Evolutionary conservation across 2,329 filamentous ascomycete species (phyloP).

Genomic region (Knufia fluminis): DNA sequence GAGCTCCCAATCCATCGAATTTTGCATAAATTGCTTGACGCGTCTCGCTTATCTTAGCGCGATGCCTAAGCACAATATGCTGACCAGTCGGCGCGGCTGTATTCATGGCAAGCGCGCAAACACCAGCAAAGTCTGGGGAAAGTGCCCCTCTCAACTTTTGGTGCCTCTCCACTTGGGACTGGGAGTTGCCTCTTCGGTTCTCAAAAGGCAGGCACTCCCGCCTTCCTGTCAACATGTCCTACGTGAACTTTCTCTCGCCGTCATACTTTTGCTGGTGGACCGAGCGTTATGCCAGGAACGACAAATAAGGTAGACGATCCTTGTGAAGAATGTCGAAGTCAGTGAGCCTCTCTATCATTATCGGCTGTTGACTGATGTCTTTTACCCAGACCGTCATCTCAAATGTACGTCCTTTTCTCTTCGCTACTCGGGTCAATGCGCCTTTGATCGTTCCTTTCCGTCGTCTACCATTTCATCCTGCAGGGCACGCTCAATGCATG

Average conservation of each 20-base stretch:
- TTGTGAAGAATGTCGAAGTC: constrained; percentile 24
- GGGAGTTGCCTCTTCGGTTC: background rate
- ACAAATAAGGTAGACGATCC: constrained; percentile 22
- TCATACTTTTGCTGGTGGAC: background rate
- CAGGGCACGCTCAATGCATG: background rate
- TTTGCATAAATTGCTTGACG: no score
- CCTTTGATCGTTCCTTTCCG: background rate
- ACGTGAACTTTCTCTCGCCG: background rate
- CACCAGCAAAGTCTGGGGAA: background rate
- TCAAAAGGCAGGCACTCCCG: background rate
- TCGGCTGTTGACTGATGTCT: constrained; percentile 10
- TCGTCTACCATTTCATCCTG: background rate
- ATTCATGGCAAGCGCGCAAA: background rate
- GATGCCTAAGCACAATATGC: background rate
- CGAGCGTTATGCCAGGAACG: constrained; percentile 15
- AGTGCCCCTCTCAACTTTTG: background rate
- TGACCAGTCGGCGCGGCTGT: background rate
- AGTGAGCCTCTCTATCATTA: constrained; percentile 5
- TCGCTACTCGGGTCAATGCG: background rate
- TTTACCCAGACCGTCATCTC: constrained; percentile 19
- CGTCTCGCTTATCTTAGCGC: no score
- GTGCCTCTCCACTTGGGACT: background rate
- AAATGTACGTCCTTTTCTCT: constrained; percentile 19
- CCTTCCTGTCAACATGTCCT: background rate
- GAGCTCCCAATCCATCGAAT: no score